Evolutionary conservation across 495 filamentous ascomycete species (phyloP), one percentile per base, ranked within the genome.

Genomic region (Lasiosphaeriaceae sp.): DNA sequence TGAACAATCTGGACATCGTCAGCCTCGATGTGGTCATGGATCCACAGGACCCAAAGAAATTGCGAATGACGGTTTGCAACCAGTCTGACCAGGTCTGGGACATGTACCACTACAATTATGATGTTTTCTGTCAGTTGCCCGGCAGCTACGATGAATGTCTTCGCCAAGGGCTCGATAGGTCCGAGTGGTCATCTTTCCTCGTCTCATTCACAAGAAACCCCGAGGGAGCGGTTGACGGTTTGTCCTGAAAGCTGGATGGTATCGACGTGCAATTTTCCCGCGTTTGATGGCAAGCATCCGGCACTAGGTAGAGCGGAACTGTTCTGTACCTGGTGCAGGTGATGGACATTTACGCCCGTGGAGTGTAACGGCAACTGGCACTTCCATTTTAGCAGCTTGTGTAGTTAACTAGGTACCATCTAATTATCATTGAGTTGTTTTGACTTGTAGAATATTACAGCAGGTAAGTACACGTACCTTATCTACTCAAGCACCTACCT

Each of bases 91-190:
- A 47, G 22, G 45, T 6, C 19, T 22, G 19, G 45, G 20, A 23
- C 11, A 31, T 53, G n/a, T 21, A 9, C 11, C 39, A 53, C 41
- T 53, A 43, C 34, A 1, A 44, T 41, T 12, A 5, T 14, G 50
- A 53, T 20, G 22, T 26, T 8, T 53, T 53, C 50, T 21, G 50
- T 12, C 26, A 53, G 9, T 35, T 53, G 19, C 50, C 50, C 3
- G 34, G 23, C 3, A 53, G 19, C 34, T 21, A 3, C 6, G 50
- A 53, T 17, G 17, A 53, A 11, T 53, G 50, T 26, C 50, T 53
- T 35, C n/a, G 11, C 9, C 50, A 34, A 2, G 50, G 50, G 2
- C 20, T 53, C 19, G 17, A 43, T 19, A 20, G 50, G 50, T 21
- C 50, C 8, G 19, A 19, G 3, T 44, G 34, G 34, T 53, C 50